Base-by-base conservation (phyloP, 2,329 filamentous ascomycete species). In the Alternaria solani region DNA sequence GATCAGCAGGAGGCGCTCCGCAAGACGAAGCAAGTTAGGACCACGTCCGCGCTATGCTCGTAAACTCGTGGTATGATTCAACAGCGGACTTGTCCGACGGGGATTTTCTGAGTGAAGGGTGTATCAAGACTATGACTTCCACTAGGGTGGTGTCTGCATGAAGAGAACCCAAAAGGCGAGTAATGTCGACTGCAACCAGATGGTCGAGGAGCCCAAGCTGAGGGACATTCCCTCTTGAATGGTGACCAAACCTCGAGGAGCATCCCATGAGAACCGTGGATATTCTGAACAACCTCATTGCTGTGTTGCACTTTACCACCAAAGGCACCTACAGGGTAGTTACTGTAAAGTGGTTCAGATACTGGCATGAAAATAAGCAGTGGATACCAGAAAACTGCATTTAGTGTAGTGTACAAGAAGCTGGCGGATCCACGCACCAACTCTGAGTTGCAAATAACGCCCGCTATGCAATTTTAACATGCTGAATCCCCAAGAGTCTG, bases 391-490 rank as follows among this genome's bases (percentile, higher is more conserved):
- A 55, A 26, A 11, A 23, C 26, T 55, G 36, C 11, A 44, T 46
- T 54, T n/a, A 14, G 32, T 26, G 23, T 55, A 55, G 52, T 47
- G 30, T 55, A 55, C 52, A 55, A 26, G 23, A 46, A 38, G 43
- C 51, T 48, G 36, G 42, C 38, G 18, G 38, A 38, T 18, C 23
- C 28, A 42, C 26, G 28, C 46, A 43, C 43, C 48, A 28, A 41
- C 42, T 20, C 51, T 34, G n/a, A 43, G 16, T 34, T 42, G 25
- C 43, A 57, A 47, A 26, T 49, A 59, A 60, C 58, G 58, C 58
- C 58, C 54, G 58, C 58, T 61, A 61, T 61, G 58, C 58, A 61
- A 48, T 61, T 51, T 61, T 26, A 32, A 44, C 52, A 32, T 34
- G 39, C 34, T 9, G 49, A 48, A 42, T 16, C 51, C 42, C 32